Percentiles rank a stretch among this genome's conserved stretches.
phyloP scores from a whole-genome alignment of 495 filamentous ascomycete genomes.

The Lepidopterella palustris region DNA sequence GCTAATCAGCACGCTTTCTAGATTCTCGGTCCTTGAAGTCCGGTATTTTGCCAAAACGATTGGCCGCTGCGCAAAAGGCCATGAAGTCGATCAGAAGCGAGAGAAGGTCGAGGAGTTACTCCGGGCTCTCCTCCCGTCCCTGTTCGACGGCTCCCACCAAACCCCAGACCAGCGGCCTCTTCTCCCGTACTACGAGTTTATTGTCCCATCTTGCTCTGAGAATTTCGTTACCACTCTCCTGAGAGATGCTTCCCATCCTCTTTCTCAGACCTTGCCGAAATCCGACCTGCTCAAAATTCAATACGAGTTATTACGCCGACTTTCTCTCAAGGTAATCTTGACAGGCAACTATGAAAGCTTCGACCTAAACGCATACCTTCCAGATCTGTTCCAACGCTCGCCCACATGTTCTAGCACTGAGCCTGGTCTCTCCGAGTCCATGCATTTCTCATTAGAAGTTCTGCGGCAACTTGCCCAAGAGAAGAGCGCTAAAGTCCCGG shows the following conservation, averaged over 20 bases:
- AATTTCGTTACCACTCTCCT: background rate
- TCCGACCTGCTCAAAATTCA: slow-evolving; percentile 5
- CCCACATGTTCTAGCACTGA: background rate
- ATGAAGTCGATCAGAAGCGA: slow-evolving; percentile 11
- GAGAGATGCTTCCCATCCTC: background rate
- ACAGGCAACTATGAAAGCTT: background rate
- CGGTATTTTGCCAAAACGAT: background rate
- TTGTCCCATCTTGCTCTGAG: slow-evolving; percentile 13
- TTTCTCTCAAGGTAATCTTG: slow-evolving; percentile 6
- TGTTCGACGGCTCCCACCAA: background rate
- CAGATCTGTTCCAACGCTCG: background rate
- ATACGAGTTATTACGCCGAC: slow-evolving; percentile 2
- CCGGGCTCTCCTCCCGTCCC: background rate
- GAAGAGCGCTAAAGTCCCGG: background rate
- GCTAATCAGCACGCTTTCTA: background rate
- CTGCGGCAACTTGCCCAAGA: slow-evolving; percentile 4
- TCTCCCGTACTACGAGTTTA: background rate
- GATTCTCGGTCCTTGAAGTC: slow-evolving; percentile 18
- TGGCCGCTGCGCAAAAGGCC: background rate
- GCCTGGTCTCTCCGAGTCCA: slow-evolving; percentile 16
- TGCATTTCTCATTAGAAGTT: slow-evolving; percentile 16
- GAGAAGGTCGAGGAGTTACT: slow-evolving; percentile 7
- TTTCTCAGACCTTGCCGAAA: background rate
- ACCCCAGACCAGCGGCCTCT: slow-evolving; percentile 13
- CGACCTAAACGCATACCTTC: background rate